phyloP scores from a whole-genome alignment of 768 basidiomycete species.

The Suillus clintonianus region DNA sequence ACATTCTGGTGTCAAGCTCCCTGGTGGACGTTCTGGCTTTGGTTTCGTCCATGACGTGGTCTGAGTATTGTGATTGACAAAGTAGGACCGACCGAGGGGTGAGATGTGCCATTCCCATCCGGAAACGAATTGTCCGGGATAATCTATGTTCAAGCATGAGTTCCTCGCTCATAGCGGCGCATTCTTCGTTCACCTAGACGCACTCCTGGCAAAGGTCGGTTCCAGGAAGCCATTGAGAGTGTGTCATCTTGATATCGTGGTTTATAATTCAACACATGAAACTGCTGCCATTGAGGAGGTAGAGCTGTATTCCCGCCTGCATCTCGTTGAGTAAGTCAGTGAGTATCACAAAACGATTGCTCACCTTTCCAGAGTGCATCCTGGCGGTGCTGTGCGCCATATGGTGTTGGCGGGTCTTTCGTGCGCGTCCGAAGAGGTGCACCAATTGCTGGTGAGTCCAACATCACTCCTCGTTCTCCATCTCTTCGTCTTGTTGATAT shows the following conservation, averaged over 20 bases:
- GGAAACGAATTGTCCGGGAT: neutral
- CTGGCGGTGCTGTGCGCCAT: neutral
- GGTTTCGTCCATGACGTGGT: neutral
- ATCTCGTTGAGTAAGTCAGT: no score
- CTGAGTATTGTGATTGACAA: neutral
- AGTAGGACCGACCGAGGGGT: neutral
- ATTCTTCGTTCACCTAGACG: neutral
- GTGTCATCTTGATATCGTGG: neutral
- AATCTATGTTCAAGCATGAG: neutral
- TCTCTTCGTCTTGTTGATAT: neutral
- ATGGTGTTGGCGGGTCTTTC: neutral
- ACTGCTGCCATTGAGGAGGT: neutral
- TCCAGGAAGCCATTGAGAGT: neutral
- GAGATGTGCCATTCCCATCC: neutral
- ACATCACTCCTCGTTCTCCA: neutral
- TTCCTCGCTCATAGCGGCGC: neutral
- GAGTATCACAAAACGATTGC: no score
- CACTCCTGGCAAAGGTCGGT: neutral
- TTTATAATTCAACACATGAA: neutral
- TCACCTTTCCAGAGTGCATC: neutral
- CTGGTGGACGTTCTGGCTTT: neutral
- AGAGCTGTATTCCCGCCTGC: no score
- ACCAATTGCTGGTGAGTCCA: neutral
- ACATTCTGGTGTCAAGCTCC: neutral
- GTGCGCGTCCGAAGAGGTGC: neutral